Evolutionary conservation across 208 protist genomes (phyloP), one percentile per base, ranked within the genome.

Genomic region (Porcisia deanei): DNA sequence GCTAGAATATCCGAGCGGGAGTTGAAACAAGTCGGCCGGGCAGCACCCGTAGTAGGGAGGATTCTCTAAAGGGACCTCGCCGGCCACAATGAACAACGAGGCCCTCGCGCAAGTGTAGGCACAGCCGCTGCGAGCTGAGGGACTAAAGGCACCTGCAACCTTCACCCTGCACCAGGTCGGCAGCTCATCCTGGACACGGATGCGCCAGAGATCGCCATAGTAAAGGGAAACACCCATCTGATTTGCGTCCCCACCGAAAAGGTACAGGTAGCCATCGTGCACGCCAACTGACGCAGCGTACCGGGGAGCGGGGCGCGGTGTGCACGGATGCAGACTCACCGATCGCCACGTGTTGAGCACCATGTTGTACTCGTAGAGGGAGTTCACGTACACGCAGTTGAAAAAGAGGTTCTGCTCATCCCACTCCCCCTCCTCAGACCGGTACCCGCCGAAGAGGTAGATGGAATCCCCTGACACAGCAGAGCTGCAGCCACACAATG

Each of bases 201-300:
- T 73, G 57, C 52, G 70, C 91, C 93, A 97, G 43, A 92, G 87
- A 76, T 95, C 90, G 63, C 86, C 79, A 76, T 86, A 97, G 85
- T 95, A 97, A 37, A 83, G 9, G 14, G 73, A 37, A 25, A 64
- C 20, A 22, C 61, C 65, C 2, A 76, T 49, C n/a, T 85, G 68
- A 68, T 91, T 87, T n/a, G 79, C 79, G 61, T 97, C 93, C 0
- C 93, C 93, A 54, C 93, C 93, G 47, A 91, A 91, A 54, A 97
- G 77, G 75, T 90, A 93, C 22, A 94, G 69, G 41, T 69, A 71
- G 9, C 84, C 85, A 55, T 76, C 34, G 34, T 84, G 58, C 45
- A 93, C 84, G 3, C 73, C 88, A 86, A 97, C 82, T 6, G 83
- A 61, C 37, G 80, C 54, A 8, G 84, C 81, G 70, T 94, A 97